A percentile compares a stretch with the other conserved stretches of the same genome.
Conservation (phyloP, 176 grass and related monocot species). For the Bolboschoenus planiculmis region DNA sequence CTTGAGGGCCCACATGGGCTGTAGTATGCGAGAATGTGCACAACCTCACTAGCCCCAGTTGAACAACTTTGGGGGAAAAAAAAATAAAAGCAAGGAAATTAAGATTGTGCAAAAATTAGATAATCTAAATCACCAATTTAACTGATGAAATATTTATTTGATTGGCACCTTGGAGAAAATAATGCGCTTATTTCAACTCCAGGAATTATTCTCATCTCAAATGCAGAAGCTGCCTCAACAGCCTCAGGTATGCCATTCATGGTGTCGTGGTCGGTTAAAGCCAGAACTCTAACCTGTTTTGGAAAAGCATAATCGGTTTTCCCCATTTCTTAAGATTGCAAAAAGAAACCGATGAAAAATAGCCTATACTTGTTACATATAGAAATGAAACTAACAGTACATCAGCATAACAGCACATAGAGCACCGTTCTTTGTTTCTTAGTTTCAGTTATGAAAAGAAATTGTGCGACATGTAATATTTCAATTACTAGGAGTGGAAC, state of each 20-base stretch:
- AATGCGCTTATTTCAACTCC: conserved; percentile 86
- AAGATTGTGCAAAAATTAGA: neutral
- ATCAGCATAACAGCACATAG: neutral
- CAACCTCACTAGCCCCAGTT: conserved; percentile 56
- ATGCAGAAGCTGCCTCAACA: conserved; percentile 48
- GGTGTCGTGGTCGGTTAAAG: conserved; percentile 92
- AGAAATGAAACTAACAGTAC: neutral
- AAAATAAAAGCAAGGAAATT: conserved; percentile 20
- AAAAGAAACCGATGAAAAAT: neutral
- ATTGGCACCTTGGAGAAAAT: conserved; percentile 65
- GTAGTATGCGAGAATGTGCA: conserved; percentile 98
- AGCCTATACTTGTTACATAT: neutral
- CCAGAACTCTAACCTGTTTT: conserved; percentile 83
- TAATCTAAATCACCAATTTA: conserved; percentile 8
- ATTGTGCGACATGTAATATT: too few species aligned
- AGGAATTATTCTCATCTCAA: conserved; percentile 87
- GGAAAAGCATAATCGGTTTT: conserved; percentile 22
- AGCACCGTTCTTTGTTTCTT: neutral
- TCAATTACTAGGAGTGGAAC: too few species aligned
- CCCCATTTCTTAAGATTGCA: conserved; percentile 10
- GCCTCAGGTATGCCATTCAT: conserved; percentile 88
- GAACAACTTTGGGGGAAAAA: conserved; percentile 43
- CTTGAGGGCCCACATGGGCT: conserved; percentile 75
- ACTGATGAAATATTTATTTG: neutral
- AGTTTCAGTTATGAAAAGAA: too few species aligned